Base-by-base conservation (phyloP, 176 grass and related monocot species). In the Oryza punctata region DNA sequence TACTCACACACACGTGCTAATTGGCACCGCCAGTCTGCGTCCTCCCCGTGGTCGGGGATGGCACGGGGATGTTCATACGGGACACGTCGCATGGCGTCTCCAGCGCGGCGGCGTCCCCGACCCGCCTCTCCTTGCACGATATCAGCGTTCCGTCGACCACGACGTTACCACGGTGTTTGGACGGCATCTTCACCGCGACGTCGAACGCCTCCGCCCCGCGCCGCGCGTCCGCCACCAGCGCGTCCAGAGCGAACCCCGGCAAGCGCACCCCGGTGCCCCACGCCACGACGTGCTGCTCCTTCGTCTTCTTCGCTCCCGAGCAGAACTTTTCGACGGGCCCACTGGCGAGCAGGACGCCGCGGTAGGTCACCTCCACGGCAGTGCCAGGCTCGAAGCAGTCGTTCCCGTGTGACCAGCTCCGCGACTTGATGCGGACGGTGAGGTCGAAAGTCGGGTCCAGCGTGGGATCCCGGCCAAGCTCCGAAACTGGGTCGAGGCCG, bases 391-490 rank as follows among this genome's bases (percentile, higher is more conserved):
- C 3, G 46, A 49, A 0, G 46, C 46, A 49, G 13, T 49, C 46
- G 46, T 1, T 16, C 14, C 14, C 14, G 33, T 6, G 33, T 5
- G 0, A 35, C 46, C 14, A 18, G 0, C 41, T 30, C 40, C 26
- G 9, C 11, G 24, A 12, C 9, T 16, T 0, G 77, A 79, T 3
- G 25, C 63, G 26, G 63, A 79, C 3, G 3, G 43, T 25, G 18
- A 57, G 78, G 65, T 67, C 47, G 78, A 80, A 67, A 19, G 3
- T 65, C 44, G 43, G 78, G 44, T 69, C 63, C 47, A 76, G 70
- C 70, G 43, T 3, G 12, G 70, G 4, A 7, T 10, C 35, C 6
- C 32, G 30, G 32, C 66, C 66, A 18, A 35, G 32, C 33, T 35
- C 33, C 33, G 33, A 35, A 35, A 35, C 33, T 4, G 33, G 33